Base-by-base conservation (phyloP, 345 rosid species). In the Adansonia digitata region DNA sequence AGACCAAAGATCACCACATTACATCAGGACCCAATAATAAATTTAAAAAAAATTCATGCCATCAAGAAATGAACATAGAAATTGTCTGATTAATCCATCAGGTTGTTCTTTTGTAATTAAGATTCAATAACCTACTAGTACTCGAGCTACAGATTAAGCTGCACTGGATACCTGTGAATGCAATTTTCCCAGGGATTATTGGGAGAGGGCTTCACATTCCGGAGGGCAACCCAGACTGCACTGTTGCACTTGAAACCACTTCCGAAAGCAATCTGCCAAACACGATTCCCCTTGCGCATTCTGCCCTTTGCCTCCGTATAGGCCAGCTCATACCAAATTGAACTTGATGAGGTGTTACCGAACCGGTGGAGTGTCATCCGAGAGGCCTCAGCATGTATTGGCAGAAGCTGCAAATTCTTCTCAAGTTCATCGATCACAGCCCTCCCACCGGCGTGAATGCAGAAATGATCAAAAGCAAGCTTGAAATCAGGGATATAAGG, bases 381-480 rank as follows among this genome's bases (percentile, higher is more conserved):
- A 2, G 98, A 94, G 0, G 97, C 94, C 82, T 94, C 98, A 0
- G 85, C 90, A 35, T 94, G 97, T 20, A 31, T 73, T 1, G 82
- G 86, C 3, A 85, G 86, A 71, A 94, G 98, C 87, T 94, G 91
- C 80, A 94, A 75, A 66, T 92, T 94, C 91, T 94, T 94, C 88
- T 94, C 98, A 2, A 94, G 96, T 85, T 94, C 98, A 48, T 94
- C 98, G 24, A 94, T 92, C 84, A 94, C 92, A 18, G 92, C 98
- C 78, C 98, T 82, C 13, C 98, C 97, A 31, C 97, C 97, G 0
- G 96, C 96, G 14, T 91, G 98, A 8, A 93, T 91, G 75, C 98
- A 93, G 88, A 91, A 94, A 79, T 92, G 96, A 26, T 94, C 88
- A 24, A 94, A 94, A 0, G 97, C 98, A 3, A 94, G 98, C 86